phyloP scores from a whole-genome alignment of 2,329 filamentous ascomycete genomes.

The Aphanocladium album region DNA sequence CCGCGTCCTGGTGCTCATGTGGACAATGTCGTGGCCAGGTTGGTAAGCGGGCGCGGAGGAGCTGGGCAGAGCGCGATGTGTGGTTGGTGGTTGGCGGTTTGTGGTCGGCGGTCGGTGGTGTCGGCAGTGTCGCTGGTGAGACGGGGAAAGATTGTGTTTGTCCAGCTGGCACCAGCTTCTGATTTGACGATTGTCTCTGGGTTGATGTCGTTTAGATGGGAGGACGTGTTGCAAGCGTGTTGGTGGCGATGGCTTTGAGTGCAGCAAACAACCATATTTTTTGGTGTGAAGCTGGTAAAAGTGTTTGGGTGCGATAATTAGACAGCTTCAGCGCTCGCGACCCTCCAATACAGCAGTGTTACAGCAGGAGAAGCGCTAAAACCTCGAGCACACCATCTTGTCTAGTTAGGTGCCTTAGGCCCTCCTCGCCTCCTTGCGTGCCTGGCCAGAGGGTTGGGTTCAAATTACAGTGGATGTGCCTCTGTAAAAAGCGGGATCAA shows the following conservation, averaged over 20 bases:
- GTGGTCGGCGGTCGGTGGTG: neutral
- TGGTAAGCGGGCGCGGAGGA: neutral
- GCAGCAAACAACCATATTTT: neutral
- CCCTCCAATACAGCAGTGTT: neutral
- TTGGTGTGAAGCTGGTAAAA: neutral
- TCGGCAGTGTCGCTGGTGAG: neutral
- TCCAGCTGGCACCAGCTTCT: neutral
- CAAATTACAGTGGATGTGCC: neutral
- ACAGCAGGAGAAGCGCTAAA: neutral
- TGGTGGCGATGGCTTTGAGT: neutral
- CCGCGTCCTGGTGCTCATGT: slow-evolving; percentile 9
- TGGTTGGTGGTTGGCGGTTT: neutral
- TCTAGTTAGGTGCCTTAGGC: neutral
- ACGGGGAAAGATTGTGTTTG: neutral
- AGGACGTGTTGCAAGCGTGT: neutral
- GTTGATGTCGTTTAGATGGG: neutral
- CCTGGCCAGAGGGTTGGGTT: too few species aligned
- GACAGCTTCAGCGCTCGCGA: neutral
- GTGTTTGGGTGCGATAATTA: neutral
- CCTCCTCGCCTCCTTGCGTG: neutral
- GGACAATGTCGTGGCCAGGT: slow-evolving; percentile 5
- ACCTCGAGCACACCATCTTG: neutral
- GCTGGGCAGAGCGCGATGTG: neutral
- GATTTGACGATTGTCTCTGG: neutral
- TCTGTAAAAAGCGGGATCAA: too few species aligned